Conservation (phyloP, 768 basidiomycete genomes). For the Tubosaeta sp. region DNA sequence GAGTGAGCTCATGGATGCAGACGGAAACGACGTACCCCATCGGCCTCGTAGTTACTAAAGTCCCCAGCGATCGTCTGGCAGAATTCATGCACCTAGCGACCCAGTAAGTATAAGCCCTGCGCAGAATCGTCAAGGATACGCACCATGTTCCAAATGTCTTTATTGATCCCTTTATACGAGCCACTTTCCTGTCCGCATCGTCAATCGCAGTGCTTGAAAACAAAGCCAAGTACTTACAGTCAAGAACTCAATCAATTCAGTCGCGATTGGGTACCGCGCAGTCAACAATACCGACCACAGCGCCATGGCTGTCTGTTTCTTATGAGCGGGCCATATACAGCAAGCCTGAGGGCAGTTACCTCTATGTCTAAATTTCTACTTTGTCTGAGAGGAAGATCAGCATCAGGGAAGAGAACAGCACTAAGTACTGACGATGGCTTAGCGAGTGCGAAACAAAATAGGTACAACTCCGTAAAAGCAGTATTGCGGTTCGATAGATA, state of each 20-base stretch:
- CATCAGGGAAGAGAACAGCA: not conserved
- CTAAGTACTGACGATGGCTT: slow-evolving; percentile 60
- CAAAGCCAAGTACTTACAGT: slow-evolving; percentile 37
- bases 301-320: slow-evolving; percentile 57
- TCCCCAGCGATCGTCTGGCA: slow-evolving; percentile 56
- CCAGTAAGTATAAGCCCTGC: not conserved
- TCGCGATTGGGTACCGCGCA: slow-evolving; percentile 63
- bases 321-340: not conserved
- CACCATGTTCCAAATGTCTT: slow-evolving; percentile 86
- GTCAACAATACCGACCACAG: slow-evolving; percentile 72
- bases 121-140: slow-evolving; percentile 12
- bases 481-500: slow-evolving; percentile 46
- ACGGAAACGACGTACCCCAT: slow-evolving; percentile 52
- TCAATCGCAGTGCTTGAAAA: not conserved
- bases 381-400: slow-evolving; percentile 39
- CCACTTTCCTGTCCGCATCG: slow-evolving; percentile 36
- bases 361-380: slow-evolving; percentile 81
- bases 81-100: slow-evolving; percentile 68
- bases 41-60: slow-evolving; percentile 66
- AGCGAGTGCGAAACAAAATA: slow-evolving; percentile 64
- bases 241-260: slow-evolving; percentile 65
- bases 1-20: slow-evolving; percentile 1
- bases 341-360: slow-evolving; percentile 35
- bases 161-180: slow-evolving; percentile 73
- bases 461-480: slow-evolving; percentile 63